Evolutionary conservation across 2,329 filamentous ascomycete species (phyloP), one percentile per base, ranked within the genome.

Genomic region (Lasiodiplodia citricola): DNA sequence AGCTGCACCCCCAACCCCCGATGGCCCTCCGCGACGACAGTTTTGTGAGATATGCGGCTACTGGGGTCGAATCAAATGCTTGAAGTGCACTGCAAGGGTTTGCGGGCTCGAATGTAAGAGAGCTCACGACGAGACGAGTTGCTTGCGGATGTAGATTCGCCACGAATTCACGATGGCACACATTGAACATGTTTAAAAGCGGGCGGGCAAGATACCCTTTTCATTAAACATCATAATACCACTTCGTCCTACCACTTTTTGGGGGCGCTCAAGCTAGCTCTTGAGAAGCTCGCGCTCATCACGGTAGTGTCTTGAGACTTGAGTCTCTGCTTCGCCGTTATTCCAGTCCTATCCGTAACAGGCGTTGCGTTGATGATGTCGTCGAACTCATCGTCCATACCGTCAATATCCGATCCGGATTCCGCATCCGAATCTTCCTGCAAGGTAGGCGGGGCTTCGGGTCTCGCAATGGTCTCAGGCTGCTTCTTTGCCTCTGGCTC

Each of bases 281-380:
- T 58, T 28, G 62, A 60, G 60, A 79, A 80, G 2, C 75, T 79
- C 7, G 74, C 77, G 41, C 74, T 78, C 44, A 73, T 70, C 66
- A 73, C 68, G 25, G 21, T 52, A 11, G 38, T 35, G 8, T 66
- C 55, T 68, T 58, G 75, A 69, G 78, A 67, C 58, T 82, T 84
- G 70, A 86, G 83, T 64, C 85, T 83, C 77, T 91, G 85, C 73
- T 88, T 89, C 2, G 88, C 86, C 51, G 85, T 82, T 55, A 91
- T 90, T 0, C 95, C 95, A 14, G 92, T 92, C 67, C 91, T 88
- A 78, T 97, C 95, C 0, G 94, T 97, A 21, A 96, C 88, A 0
- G 93, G 93, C 3, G 93, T 95, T 0, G 96, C 95, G 73, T 94
- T 89, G 76, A 97, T 97, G 79, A 99, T 96, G 72, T 91, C 91